A percentile compares a stretch with the other conserved stretches of the same genome.
These are phyloP conservation scores for Blastobotrys chiropterorum DNA, from an alignment of 805 yeast genomes.

Conservation along the genomic window DNA sequence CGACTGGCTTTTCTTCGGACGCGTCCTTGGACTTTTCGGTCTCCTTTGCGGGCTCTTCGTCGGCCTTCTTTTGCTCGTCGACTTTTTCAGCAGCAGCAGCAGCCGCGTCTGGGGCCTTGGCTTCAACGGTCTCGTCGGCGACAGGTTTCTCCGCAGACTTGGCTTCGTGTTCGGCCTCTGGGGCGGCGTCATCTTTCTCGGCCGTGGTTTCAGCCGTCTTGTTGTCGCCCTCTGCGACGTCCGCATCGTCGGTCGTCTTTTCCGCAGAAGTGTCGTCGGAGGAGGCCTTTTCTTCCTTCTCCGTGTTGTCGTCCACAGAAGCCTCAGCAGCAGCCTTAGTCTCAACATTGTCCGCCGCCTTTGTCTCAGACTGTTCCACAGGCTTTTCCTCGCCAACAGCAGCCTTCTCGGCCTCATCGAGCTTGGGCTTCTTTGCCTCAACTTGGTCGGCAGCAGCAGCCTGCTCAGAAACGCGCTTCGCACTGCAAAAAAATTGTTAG, in stretches of 20 bases:
- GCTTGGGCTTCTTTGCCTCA: slow-evolving; percentile 5
- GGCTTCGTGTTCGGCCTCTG: slow-evolving; percentile 23
- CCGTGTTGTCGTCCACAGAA: too few species aligned
- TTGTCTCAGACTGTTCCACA: background rate
- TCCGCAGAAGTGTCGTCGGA: background rate
- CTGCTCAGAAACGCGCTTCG: slow-evolving; percentile 2
- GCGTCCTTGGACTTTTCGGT: slow-evolving; percentile 36
- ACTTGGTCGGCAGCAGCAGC: slow-evolving; percentile 1
- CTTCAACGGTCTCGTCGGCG: background rate
- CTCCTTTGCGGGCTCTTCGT: slow-evolving; percentile 66
- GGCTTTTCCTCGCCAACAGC: background rate
- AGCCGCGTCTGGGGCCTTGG: background rate
- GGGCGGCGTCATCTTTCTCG: slow-evolving; percentile 41
- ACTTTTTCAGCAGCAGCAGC: background rate
- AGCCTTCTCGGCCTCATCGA: background rate
- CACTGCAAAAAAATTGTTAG: background rate
- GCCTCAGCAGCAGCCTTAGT: background rate
- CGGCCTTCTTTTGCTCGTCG: slow-evolving; percentile 21
- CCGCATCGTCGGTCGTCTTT: background rate
- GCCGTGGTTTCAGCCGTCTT: slow-evolving; percentile 36
- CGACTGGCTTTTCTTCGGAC: background rate
- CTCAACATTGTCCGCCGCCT: too few species aligned
- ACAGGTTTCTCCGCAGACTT: background rate
- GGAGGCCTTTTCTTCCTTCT: too few species aligned
- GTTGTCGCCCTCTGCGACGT: background rate